Percentiles rank a stretch among this genome's conserved stretches.
These are phyloP conservation scores for Lipomyces japonicus DNA, from an alignment of 805 yeast genomes.

Conservation along the genomic window DNA sequence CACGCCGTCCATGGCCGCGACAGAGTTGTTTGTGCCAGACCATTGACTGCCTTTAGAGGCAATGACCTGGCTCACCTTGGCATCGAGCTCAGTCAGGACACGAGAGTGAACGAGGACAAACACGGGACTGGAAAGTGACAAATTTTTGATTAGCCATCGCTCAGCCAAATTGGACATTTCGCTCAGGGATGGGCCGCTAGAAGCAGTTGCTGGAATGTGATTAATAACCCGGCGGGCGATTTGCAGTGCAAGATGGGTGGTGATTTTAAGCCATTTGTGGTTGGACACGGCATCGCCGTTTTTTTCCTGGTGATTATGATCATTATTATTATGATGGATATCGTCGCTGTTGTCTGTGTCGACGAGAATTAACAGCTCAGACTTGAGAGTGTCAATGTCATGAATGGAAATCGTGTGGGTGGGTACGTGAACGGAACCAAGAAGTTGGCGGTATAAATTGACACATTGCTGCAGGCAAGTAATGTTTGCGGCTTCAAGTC, in stretches of 20 bases:
- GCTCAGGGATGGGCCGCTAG: conserved; percentile 4
- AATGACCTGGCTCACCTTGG: conserved; percentile 11
- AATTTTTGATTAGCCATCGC: conserved; percentile 8
- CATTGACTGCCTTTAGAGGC: not conserved
- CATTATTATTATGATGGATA: not conserved
- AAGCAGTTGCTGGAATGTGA: not conserved
- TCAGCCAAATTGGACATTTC: conserved; percentile 9
- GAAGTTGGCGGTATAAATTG: conserved; percentile 67
- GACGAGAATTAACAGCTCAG: conserved; percentile 25
- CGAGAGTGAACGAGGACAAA: conserved; percentile 22
- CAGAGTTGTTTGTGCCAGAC: not conserved
- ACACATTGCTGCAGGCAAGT: conserved; percentile 75
- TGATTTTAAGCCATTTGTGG: conserved; percentile 14
- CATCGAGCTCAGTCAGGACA: conserved; percentile 17
- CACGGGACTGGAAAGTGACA: not conserved
- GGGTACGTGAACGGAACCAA: conserved; percentile 7
- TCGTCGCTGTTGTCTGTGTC: conserved; percentile 10
- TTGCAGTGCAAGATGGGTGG: conserved; percentile 19
- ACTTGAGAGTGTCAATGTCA: conserved; percentile 21
- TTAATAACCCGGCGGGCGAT: conserved; percentile 22
- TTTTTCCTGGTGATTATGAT: not conserved
- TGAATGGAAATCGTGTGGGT: conserved; percentile 5
- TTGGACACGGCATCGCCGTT: not conserved
- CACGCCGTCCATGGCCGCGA: not conserved
- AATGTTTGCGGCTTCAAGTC: conserved; percentile 82